A percentile compares a stretch with the other conserved stretches of the same genome.
Conservation (phyloP, 805 yeast genomes). For the Saturnispora kantuleensis region DNA sequence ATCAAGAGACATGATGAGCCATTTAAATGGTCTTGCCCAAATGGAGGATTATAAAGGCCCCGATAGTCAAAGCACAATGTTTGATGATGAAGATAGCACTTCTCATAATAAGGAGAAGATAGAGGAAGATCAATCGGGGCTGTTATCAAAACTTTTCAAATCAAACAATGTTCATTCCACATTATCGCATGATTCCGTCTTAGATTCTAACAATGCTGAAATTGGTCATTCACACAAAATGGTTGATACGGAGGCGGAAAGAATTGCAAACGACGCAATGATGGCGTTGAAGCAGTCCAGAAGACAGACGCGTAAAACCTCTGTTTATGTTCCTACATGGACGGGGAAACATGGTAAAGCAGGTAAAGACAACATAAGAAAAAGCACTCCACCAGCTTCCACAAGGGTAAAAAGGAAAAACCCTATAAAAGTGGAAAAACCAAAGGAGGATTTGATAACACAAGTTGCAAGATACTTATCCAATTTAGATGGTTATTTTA, state of each 20-base stretch:
- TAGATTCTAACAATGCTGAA: constrained; percentile 29
- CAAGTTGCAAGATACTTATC: constrained; percentile 23
- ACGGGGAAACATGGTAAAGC: constrained; percentile 88
- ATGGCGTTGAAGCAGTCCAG: constrained; percentile 55
- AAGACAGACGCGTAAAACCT: constrained; percentile 33
- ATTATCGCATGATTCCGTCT: constrained; percentile 68
- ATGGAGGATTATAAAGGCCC: constrained; percentile 45
- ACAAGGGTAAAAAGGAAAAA: constrained; percentile 15
- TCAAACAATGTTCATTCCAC: constrained; percentile 61
- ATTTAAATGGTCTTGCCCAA: constrained; percentile 62
- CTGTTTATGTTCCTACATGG: constrained; percentile 88
- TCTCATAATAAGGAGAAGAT: constrained; percentile 11
- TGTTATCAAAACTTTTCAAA: constrained; percentile 67
- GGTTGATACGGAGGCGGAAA: constrained; percentile 53
- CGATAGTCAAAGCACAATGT: constrained; percentile 10
- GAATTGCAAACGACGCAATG: constrained; percentile 54
- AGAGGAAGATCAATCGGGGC: constrained; percentile 33
- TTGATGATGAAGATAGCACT: constrained; percentile 13
- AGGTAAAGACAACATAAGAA: constrained; percentile 36
- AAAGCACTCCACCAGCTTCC: not conserved
- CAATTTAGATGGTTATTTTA: constrained; percentile 21
- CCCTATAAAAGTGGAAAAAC: not conserved
- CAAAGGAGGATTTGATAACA: constrained; percentile 14
- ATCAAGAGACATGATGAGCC: constrained; percentile 39
- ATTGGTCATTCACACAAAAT: constrained; percentile 39